phyloP scores from a whole-genome alignment of 371 early-diverging fungal species.

The Mucor irregularis region DNA sequence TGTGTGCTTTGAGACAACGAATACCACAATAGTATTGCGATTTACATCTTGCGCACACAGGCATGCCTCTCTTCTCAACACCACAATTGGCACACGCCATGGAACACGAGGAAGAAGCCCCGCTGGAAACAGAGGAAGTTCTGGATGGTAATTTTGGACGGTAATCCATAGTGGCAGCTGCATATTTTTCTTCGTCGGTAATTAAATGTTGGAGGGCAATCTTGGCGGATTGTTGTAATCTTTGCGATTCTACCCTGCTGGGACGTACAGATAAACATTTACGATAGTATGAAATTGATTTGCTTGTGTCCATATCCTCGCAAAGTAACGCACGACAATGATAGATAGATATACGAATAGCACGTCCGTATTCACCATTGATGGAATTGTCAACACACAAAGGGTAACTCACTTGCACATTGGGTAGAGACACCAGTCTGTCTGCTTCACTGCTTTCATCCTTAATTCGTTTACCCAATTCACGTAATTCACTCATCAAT shows the following conservation, averaged over 20 bases:
- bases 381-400: background rate
- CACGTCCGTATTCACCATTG: conserved; percentile 26
- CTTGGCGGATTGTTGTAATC: conserved; percentile 22
- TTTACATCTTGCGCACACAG: conserved; percentile 46
- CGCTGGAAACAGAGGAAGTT: conserved; percentile 33
- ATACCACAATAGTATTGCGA: conserved; percentile 36
- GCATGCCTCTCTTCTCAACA: conserved; percentile 43
- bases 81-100: conserved; percentile 42
- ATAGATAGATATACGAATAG: conserved; percentile 40
- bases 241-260: conserved; percentile 11
- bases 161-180: background rate
- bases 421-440: conserved; percentile 7
- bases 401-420: background rate
- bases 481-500: conserved; percentile 25
- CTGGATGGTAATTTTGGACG: conserved; percentile 22
- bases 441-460: conserved; percentile 31
- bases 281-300: conserved; percentile 31
- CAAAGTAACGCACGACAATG: conserved; percentile 24
- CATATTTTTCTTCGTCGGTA: conserved; percentile 2
- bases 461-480: conserved; percentile 35
- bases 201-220: conserved; percentile 23
- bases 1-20: conserved; percentile 34
- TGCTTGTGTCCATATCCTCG: conserved; percentile 18
- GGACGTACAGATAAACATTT: conserved; percentile 32
- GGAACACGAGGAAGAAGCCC: conserved; percentile 19